Evolutionary conservation across 139 green algal species (phyloP).

Genomic region (Diplosphaera chodatii): DNA sequence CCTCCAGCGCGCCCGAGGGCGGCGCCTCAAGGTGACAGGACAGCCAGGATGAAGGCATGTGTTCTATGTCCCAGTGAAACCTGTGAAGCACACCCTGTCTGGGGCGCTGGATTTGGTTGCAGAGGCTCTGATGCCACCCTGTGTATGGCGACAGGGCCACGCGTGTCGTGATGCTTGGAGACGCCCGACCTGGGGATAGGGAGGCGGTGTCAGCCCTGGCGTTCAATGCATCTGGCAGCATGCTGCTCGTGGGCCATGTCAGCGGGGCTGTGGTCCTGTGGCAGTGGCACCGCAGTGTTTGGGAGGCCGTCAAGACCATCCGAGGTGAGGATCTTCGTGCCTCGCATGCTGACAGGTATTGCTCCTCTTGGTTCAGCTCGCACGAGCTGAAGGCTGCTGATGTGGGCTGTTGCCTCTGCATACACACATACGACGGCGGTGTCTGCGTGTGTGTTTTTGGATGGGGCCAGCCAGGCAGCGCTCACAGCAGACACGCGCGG

Average conservation of each 20-base stretch:
- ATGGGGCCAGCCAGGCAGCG: background rate
- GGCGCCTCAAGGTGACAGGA: background rate
- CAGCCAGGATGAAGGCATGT: too few relatives aligned
- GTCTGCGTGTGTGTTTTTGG: slow-evolving; percentile 5
- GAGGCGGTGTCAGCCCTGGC: background rate
- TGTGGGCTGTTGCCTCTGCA: too few relatives aligned
- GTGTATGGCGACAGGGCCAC: background rate
- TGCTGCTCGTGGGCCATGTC: slow-evolving; percentile 18
- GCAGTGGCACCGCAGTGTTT: slow-evolving; percentile 14
- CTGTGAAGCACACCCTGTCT: too few relatives aligned
- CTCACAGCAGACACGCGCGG: slow-evolving; percentile 15
- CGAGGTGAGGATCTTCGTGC: too few relatives aligned
- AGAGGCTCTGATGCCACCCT: too few relatives aligned
- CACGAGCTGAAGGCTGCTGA: too few relatives aligned
- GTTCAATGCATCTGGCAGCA: slow-evolving; percentile 12
- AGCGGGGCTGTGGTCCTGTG: slow-evolving; percentile 17
- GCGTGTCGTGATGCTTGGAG: background rate
- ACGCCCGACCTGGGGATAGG: background rate
- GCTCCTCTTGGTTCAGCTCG: too few relatives aligned
- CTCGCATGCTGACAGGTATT: too few relatives aligned
- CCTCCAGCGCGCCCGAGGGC: too few relatives aligned
- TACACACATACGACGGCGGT: slow-evolving; percentile 17
- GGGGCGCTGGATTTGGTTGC: too few relatives aligned
- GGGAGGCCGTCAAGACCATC: slow-evolving; percentile 16
- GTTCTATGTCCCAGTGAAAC: too few relatives aligned